Evolutionary conservation across 495 filamentous ascomycete species (phyloP), one percentile per base, ranked within the genome.

Genomic region (Clavariopsis aquatica): DNA sequence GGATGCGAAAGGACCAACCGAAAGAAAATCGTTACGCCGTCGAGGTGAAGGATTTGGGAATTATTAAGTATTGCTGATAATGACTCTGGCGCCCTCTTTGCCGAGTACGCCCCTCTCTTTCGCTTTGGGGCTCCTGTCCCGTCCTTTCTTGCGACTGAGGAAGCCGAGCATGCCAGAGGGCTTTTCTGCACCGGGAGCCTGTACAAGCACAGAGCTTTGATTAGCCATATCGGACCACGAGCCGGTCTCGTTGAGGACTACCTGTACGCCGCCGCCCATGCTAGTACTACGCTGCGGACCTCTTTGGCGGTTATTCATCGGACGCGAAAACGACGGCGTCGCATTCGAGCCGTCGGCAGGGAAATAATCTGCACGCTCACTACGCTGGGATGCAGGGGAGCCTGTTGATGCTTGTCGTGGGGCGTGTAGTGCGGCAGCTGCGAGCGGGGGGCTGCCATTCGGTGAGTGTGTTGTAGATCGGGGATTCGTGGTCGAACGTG

Each of bases 91-190:
- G 7, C 94, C 94, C 72, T 98, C 94, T 72, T 96, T 96, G 57
- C 94, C 95, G 64, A 98, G 73, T 49, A 98, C 93, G 52, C 94
- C 94, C 19, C 90, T 81, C 73, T 98, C 94, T 74, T 91, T 91
- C 46, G 93, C 93, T 76, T 96, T 96, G 9, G 94, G 94, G 72
- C 93, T 96, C 71, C 89, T 84, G 52, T 92, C 91, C 43, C 94
- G 82, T 5, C 92, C 92, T 80, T 90, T 96, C 79, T 94, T 95
- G 60, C 93, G 81, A 38, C 81, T 87, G 58, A 97, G 80, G 74
- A 98, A 94, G 2, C 92, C 90, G 49, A 98, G 85, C 84, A 98
- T 92, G 41, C 92, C 92, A 31, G 84, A 86, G 57, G 76, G 71
- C 80, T 83, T 71, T 69, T 74, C 66, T 24, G 60, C 60, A 52